These are phyloP conservation scores for Pichia sp. DNA, from an alignment of 1,139 yeast genomes.

Conservation along the genomic window DNA sequence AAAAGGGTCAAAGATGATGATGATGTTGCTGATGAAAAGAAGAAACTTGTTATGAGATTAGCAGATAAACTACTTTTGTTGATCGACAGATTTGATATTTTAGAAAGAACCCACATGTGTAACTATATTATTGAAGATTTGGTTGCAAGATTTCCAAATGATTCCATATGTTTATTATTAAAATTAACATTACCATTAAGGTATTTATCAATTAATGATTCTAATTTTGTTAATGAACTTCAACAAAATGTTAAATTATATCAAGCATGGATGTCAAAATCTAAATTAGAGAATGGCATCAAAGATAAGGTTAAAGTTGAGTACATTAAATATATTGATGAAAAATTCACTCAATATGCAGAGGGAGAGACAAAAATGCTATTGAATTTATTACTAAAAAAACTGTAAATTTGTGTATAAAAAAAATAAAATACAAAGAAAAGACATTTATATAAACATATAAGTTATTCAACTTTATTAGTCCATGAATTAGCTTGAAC, in stretches of 20 bases:
- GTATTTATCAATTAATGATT: constrained; percentile 35
- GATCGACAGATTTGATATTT: constrained; percentile 60
- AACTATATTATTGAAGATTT: constrained; percentile 57
- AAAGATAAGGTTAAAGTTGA: constrained; percentile 40
- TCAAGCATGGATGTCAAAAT: constrained; percentile 37
- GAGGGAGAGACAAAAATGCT: constrained; percentile 21
- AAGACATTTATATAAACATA: background rate
- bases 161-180: constrained; percentile 41
- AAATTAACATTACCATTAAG: constrained; percentile 69
- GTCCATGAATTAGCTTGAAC: constrained; percentile 19
- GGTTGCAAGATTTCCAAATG: constrained; percentile 34
- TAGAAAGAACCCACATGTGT: constrained; percentile 63
- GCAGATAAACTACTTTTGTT: constrained; percentile 45
- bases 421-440: too few relatives aligned
- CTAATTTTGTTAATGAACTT: constrained; percentile 50
- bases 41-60: constrained; percentile 20
- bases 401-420: constrained; percentile 1
- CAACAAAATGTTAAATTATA: constrained; percentile 70
- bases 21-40: constrained; percentile 30
- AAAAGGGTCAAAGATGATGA: constrained; percentile 31
- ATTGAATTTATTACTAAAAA: constrained; percentile 22
- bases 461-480: constrained; percentile 22
- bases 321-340: constrained; percentile 35
- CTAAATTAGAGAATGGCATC: constrained; percentile 26
- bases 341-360: constrained; percentile 17